phyloP scores from a whole-genome alignment of 441 rosid genomes.

The Breynia disticha region DNA sequence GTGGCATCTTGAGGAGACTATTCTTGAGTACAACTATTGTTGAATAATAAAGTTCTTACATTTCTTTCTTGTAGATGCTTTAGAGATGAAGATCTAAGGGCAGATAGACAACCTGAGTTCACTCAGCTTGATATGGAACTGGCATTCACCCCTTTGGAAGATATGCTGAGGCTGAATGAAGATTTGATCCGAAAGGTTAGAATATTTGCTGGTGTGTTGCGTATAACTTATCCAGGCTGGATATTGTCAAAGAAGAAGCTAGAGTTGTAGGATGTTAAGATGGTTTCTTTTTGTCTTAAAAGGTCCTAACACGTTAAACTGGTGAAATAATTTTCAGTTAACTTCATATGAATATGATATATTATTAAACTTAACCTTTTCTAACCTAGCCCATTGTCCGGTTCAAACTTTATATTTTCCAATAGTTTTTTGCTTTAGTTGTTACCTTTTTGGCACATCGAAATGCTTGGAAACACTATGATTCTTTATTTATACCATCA shows the following conservation, averaged over 20 bases:
- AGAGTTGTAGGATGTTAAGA: neutral
- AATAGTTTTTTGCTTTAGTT: too few relatives aligned
- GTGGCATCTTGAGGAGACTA: neutral
- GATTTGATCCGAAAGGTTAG: constrained; percentile 80
- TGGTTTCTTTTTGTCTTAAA: neutral
- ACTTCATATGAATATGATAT: too few relatives aligned
- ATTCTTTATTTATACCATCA: too few relatives aligned
- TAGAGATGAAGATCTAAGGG: constrained; percentile 97
- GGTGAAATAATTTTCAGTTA: too few relatives aligned
- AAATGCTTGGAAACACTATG: too few relatives aligned
- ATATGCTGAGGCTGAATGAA: constrained; percentile 82
- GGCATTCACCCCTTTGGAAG: constrained; percentile 85
- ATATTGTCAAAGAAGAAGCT: constrained; percentile 1
- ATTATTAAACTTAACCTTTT: too few relatives aligned
- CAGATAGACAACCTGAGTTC: constrained; percentile 97
- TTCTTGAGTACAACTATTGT: neutral
- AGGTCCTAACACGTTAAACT: too few relatives aligned
- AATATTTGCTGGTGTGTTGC: constrained; percentile 6
- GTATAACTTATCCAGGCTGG: neutral
- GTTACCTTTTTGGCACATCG: too few relatives aligned
- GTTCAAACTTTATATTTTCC: too few relatives aligned
- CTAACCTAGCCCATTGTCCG: too few relatives aligned
- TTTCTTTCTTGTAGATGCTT: constrained; percentile 52
- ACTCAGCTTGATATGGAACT: constrained; percentile 97
- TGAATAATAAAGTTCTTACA: neutral